phyloP scores from a whole-genome alignment of 495 filamentous ascomycete genomes.

The Astrocystis sublimbata region DNA sequence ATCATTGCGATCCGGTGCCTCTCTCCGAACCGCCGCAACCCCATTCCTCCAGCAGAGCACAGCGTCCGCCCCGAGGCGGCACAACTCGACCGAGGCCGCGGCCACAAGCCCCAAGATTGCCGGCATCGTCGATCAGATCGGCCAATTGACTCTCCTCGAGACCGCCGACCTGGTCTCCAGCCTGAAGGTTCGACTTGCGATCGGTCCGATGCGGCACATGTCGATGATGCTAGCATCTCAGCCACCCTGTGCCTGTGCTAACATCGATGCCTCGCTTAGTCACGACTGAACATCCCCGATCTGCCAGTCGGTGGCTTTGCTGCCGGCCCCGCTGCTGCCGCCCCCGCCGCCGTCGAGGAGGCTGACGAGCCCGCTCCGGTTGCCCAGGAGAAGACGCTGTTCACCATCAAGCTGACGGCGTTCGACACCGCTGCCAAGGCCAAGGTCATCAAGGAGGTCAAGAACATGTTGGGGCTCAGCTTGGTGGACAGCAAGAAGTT shows the following conservation, averaged over 20 bases:
- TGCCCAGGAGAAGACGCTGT: slow-evolving; percentile 91
- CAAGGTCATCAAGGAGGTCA: slow-evolving; percentile 99
- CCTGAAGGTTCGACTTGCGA: slow-evolving; percentile 76
- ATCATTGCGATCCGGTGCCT: slow-evolving; percentile 46
- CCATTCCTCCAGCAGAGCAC: slow-evolving; percentile 40
- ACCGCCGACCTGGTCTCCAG: slow-evolving; percentile 91
- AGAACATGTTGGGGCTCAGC: slow-evolving; percentile 89
- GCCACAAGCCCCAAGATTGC: slow-evolving; percentile 81
- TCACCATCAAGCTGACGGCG: slow-evolving; percentile 87
- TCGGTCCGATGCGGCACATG: slow-evolving; percentile 26
- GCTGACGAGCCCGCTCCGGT: slow-evolving; percentile 86
- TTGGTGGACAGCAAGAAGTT: slow-evolving; percentile 99
- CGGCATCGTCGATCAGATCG: slow-evolving; percentile 95
- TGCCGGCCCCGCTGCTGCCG: slow-evolving; percentile 49
- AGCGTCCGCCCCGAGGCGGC: slow-evolving; percentile 54
- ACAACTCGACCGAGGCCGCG: slow-evolving; percentile 70
- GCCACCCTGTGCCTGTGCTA: slow-evolving; percentile 20
- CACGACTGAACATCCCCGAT: slow-evolving; percentile 96
- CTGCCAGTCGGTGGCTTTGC: slow-evolving; percentile 87
- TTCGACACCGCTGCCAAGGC: slow-evolving; percentile 89
- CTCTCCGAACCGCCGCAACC: slow-evolving; percentile 41
- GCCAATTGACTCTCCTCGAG: slow-evolving; percentile 94
- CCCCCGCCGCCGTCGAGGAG: slow-evolving; percentile 60
- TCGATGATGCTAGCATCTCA: not conserved
- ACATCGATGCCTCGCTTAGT: slow-evolving; percentile 51